A percentile compares a stretch with the other conserved stretches of the same genome.
Evolutionary conservation across 805 yeast genomes (phyloP).

Genomic region (Kuraishia ogatae): DNA sequence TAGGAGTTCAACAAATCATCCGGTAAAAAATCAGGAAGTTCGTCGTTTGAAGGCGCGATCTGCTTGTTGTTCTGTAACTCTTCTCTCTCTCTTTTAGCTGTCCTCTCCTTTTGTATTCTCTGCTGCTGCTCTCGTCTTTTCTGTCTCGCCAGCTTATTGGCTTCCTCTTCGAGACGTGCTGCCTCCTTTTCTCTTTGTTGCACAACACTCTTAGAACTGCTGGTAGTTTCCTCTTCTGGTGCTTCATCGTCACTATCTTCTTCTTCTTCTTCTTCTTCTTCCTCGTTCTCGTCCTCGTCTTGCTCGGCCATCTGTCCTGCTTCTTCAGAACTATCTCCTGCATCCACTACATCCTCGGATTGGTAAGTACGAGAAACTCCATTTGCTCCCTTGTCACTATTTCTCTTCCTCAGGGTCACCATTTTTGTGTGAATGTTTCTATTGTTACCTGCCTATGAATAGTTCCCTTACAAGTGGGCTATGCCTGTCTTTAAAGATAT

Average conservation of each 20-base stretch:
- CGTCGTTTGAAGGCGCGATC: conserved; percentile 10
- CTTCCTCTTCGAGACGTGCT: conserved; percentile 10
- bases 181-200: conserved; percentile 17
- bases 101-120: conserved; percentile 22
- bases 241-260: conserved; percentile 30
- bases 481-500: not conserved
- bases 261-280: not conserved
- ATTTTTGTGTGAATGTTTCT: not conserved
- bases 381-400: not conserved
- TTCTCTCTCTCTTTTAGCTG: conserved; percentile 16
- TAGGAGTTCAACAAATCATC: conserved; percentile 27
- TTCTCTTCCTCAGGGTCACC: not conserved
- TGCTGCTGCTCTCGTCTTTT: conserved; percentile 22
- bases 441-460: not conserved
- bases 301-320: not conserved
- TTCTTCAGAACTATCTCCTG: not conserved
- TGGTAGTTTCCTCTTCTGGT: conserved; percentile 37
- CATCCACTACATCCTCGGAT: not conserved
- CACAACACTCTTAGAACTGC: conserved; percentile 17
- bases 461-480: not conserved
- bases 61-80: not conserved
- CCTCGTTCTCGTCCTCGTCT: not conserved
- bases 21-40: conserved; percentile 29
- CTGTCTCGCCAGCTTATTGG: conserved; percentile 19
- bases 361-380: not conserved